Conservation (phyloP, 2,329 filamentous ascomycete species). For the Monosporascus ibericus region DNA sequence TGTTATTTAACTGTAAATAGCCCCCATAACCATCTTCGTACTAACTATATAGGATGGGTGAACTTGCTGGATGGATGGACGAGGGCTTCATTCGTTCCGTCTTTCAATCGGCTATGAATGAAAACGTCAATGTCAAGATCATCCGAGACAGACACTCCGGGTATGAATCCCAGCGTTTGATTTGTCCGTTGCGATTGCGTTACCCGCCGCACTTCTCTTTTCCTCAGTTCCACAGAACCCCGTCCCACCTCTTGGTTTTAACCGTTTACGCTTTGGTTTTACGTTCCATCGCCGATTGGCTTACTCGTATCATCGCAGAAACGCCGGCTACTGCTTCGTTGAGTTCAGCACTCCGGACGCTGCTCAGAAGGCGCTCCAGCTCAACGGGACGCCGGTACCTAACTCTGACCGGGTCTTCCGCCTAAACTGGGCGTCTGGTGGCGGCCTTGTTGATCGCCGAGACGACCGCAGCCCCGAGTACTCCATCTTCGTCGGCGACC, state of each 20-base stretch:
- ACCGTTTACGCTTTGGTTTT: background rate
- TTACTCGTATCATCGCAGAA: conserved; percentile 47
- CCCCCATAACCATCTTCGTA: background rate
- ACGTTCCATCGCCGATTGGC: background rate
- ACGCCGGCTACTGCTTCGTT: conserved; percentile 98
- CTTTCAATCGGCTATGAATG: conserved; percentile 81
- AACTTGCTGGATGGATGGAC: conserved; percentile 98
- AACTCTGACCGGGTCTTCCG: conserved; percentile 96
- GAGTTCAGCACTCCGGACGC: conserved; percentile 81
- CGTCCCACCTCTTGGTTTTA: background rate
- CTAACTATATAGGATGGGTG: conserved; percentile 74
- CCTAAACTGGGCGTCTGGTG: conserved; percentile 98
- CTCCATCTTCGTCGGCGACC: conserved; percentile 95
- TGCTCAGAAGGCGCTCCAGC: conserved; percentile 80
- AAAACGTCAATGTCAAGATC: conserved; percentile 98
- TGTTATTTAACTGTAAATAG: background rate
- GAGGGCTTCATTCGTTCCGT: conserved; percentile 97
- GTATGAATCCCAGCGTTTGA: conserved; percentile 38
- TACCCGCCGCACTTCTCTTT: background rate
- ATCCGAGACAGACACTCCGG: conserved; percentile 99
- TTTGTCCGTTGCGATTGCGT: background rate
- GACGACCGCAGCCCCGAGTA: conserved; percentile 96
- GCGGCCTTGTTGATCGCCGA: conserved; percentile 87
- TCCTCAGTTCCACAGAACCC: background rate
- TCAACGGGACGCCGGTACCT: conserved; percentile 85